Percentiles rank a stretch among this genome's conserved stretches.
Conservation (phyloP, 164 flowering plant genomes). For the Aristolochia californica region DNA sequence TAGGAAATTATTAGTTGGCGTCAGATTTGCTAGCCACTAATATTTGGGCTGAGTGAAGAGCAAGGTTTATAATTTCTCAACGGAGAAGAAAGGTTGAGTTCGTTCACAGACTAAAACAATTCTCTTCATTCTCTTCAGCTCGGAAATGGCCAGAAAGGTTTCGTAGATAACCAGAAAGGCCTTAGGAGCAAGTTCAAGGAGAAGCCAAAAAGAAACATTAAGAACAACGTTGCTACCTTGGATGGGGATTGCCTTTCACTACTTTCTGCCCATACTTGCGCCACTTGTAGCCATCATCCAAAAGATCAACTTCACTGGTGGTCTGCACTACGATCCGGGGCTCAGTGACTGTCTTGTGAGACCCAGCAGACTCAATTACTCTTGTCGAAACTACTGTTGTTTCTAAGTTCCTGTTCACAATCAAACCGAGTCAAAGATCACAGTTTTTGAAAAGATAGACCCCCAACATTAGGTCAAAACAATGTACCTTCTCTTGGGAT, state of each 20-base stretch:
- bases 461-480: slow-evolving; percentile 1
- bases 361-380: slow-evolving; percentile 21
- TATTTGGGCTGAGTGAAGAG: no score
- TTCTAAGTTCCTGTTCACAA: slow-evolving; percentile 39
- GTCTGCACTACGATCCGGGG: slow-evolving; percentile 89
- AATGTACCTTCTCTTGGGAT: slow-evolving; percentile 67
- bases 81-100: no score
- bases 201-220: neutral
- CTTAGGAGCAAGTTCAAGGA: slow-evolving; percentile 1
- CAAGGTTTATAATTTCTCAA: no score
- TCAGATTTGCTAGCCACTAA: no score
- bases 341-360: slow-evolving; percentile 65
- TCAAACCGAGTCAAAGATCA: neutral
- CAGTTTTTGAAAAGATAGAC: neutral
- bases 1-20: no score
- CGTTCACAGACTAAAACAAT: no score
- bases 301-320: slow-evolving; percentile 91
- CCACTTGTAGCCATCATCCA: slow-evolving; percentile 98
- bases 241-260: slow-evolving; percentile 92
- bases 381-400: slow-evolving; percentile 23
- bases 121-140: no score
- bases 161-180: neutral
- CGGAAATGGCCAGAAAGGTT: neutral
- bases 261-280: slow-evolving; percentile 98
- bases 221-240: slow-evolving; percentile 41